A percentile compares a stretch with the other conserved stretches of the same genome.
phyloP scores from a whole-genome alignment of 73 alveolate species.

The Breviolum minutum region DNA sequence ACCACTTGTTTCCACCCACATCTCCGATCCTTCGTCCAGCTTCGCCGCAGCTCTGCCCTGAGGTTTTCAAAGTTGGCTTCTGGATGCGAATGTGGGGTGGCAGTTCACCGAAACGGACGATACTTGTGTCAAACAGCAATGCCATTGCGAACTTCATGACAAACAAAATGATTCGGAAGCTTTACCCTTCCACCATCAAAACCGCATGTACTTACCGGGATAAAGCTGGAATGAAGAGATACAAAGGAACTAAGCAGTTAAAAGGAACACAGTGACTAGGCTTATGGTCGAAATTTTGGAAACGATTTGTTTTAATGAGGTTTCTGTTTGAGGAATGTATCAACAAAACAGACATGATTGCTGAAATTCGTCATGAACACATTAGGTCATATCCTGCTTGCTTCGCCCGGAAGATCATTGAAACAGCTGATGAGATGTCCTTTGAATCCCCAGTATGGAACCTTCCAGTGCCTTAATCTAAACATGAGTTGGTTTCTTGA shows the following conservation, averaged over 20 bases:
- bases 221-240: not conserved
- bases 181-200: not conserved
- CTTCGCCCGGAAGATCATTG: not conserved
- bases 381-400: slow-evolving; percentile 3
- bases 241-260: not conserved
- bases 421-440: not conserved
- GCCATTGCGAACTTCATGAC: not conserved
- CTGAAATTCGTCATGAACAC: not conserved
- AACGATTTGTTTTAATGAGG: not conserved
- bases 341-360: too few species aligned
- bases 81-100: slow-evolving; percentile 27
- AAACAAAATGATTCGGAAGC: not conserved
- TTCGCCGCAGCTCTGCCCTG: too few species aligned
- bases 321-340: too few species aligned
- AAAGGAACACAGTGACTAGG: not conserved
- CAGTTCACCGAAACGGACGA: not conserved
- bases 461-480: not conserved
- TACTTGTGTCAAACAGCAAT: not conserved
- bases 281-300: not conserved
- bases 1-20: too few species aligned
- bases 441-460: not conserved
- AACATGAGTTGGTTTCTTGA: too few species aligned
- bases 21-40: too few species aligned
- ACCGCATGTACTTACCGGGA: not conserved
- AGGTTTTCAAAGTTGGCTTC: not conserved